Conservation (phyloP, 805 yeast species). For the Candida stauntonica region DNA sequence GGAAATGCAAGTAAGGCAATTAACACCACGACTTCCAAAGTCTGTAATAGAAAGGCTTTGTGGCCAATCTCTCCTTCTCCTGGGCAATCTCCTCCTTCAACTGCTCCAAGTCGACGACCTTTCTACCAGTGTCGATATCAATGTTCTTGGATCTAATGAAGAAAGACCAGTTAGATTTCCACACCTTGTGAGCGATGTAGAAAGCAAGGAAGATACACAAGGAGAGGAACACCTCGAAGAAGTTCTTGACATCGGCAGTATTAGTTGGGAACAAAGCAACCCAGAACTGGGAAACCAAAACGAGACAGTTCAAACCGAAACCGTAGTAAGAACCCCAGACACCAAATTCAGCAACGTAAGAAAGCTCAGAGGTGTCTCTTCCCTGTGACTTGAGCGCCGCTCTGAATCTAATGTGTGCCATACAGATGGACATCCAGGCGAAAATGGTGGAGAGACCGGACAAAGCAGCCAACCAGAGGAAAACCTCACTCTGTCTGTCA, state of each 20-base stretch:
- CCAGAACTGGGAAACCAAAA: constrained; percentile 77
- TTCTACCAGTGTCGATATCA: constrained; percentile 35
- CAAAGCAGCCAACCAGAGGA: constrained; percentile 58
- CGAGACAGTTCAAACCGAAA: constrained; percentile 47
- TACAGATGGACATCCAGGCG: constrained; percentile 57
- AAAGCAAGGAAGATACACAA: constrained; percentile 55
- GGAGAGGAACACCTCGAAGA: constrained; percentile 64
- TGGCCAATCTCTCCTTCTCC: constrained; percentile 37
- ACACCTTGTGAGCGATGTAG: constrained; percentile 55
- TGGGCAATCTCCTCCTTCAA: constrained; percentile 48
- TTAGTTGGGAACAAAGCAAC: constrained; percentile 68
- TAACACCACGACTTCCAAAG: constrained; percentile 43
- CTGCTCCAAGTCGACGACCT: constrained; percentile 48
- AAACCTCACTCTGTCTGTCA: constrained; percentile 45
- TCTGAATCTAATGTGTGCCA: constrained; percentile 60
- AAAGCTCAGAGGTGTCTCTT: constrained; percentile 54
- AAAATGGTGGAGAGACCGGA: constrained; percentile 59
- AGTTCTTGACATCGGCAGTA: constrained; percentile 45
- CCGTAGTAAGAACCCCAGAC: constrained; percentile 64
- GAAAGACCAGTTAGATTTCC: constrained; percentile 38
- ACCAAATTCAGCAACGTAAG: constrained; percentile 65
- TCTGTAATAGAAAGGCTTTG: constrained; percentile 45
- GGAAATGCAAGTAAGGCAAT: constrained; percentile 9
- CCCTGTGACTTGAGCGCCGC: constrained; percentile 61
- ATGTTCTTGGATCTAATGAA: constrained; percentile 38